These are phyloP conservation scores for Podaxis mareebaensis DNA, from an alignment of 768 basidiomycete species.

Conservation along the genomic window DNA sequence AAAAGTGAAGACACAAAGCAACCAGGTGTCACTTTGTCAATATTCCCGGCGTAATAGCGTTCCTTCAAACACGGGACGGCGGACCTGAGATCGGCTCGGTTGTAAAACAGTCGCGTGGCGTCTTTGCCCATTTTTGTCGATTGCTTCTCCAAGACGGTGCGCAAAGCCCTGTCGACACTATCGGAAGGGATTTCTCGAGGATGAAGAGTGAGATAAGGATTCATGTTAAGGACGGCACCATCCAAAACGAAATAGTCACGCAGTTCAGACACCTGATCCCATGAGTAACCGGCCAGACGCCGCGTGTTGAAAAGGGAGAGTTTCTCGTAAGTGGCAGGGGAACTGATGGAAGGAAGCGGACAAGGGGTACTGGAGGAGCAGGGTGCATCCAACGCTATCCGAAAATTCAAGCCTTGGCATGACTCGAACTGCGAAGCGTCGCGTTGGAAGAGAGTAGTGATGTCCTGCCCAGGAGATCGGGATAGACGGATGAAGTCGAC, in stretches of 20 bases:
- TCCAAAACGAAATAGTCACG: constrained; percentile 85
- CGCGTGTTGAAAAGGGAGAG: constrained; percentile 68
- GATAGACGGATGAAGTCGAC: constrained; percentile 63
- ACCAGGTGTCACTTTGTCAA: constrained; percentile 95
- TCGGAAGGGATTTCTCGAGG: constrained; percentile 69
- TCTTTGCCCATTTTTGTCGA: constrained; percentile 72
- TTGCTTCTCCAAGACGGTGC: constrained; percentile 59
- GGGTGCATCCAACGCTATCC: constrained; percentile 72
- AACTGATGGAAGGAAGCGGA: constrained; percentile 61
- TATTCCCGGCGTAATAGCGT: constrained; percentile 91
- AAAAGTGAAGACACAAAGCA: constrained; percentile 91
- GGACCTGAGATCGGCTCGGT: constrained; percentile 58
- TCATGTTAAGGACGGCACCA: constrained; percentile 91
- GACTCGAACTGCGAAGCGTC: constrained; percentile 59
- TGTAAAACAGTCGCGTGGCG: constrained; percentile 85
- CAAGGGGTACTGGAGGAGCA: constrained; percentile 66
- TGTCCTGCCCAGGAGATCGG: constrained; percentile 76
- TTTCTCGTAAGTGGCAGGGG: constrained; percentile 53
- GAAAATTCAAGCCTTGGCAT: constrained; percentile 64
- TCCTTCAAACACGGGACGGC: constrained; percentile 80
- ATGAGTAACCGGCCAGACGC: constrained; percentile 82
- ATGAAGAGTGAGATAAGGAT: constrained; percentile 79
- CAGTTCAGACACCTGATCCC: constrained; percentile 80
- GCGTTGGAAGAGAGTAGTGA: constrained; percentile 84
- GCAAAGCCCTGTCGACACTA: constrained; percentile 79